Percentiles rank a stretch among this genome's conserved stretches.
Evolutionary conservation across 75 land plant species (phyloP).

Genomic region (Chamaecyparis obtusa): DNA sequence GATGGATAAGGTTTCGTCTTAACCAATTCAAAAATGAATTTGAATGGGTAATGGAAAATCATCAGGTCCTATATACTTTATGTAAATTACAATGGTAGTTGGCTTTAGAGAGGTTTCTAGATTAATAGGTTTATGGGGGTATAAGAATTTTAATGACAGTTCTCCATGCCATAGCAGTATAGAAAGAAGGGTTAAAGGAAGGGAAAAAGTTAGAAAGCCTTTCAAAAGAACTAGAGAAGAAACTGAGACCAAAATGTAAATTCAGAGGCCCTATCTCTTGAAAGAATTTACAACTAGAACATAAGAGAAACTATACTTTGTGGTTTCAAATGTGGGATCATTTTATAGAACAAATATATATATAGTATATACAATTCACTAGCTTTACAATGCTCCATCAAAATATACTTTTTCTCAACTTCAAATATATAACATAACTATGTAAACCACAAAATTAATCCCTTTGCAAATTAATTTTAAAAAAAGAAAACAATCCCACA

Average conservation of each 20-base stretch:
- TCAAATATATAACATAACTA: too few relatives aligned
- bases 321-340: too few relatives aligned
- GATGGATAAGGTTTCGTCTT: conserved; percentile 77
- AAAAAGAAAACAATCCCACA: too few relatives aligned
- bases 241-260: conserved; percentile 16
- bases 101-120: conserved; percentile 77
- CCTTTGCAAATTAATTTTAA: too few relatives aligned
- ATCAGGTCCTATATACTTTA: conserved; percentile 35
- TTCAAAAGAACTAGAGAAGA: conserved; percentile 81
- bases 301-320: too few relatives aligned
- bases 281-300: too few relatives aligned
- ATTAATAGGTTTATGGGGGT: conserved; percentile 84
- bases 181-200: conserved; percentile 79
- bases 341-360: too few relatives aligned
- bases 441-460: too few relatives aligned
- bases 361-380: too few relatives aligned
- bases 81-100: conserved; percentile 84
- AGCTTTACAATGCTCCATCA: too few relatives aligned
- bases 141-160: conserved; percentile 80
- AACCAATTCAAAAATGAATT: conserved; percentile 33
- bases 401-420: too few relatives aligned
- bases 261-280: too few relatives aligned
- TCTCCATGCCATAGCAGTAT: conserved; percentile 57
- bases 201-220: conserved; percentile 58
- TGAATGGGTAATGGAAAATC: conserved; percentile 8